phyloP scores from a whole-genome alignment of 2,329 filamentous ascomycete species.

The Neofusicoccum cordaticola region DNA sequence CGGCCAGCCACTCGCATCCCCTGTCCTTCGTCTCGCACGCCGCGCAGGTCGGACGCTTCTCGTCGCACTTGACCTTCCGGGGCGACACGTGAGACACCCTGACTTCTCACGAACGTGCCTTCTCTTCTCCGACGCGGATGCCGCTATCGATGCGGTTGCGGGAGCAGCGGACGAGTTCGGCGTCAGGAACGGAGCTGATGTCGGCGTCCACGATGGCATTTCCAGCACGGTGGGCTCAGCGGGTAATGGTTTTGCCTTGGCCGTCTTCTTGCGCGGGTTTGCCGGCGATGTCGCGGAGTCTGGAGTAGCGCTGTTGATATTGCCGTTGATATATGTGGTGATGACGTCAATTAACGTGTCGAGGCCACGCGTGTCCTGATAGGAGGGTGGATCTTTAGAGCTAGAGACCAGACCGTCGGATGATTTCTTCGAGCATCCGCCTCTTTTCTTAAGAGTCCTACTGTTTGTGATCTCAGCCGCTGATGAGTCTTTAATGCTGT shows the following conservation, averaged over 20 bases:
- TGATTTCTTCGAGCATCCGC: not conserved
- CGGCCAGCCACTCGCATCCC: not conserved
- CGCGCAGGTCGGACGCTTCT: not conserved
- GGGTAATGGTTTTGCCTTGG: not conserved
- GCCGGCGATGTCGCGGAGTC: not conserved
- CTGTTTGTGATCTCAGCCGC: not conserved
- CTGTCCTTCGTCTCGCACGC: not conserved
- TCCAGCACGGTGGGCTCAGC: not conserved
- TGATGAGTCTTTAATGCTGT: too few species aligned
- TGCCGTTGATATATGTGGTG: not conserved
- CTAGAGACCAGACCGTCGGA: too few species aligned
- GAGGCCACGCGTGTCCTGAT: not conserved
- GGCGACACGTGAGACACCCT: not conserved
- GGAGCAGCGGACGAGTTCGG: too few species aligned
- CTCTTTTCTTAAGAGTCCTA: not conserved
- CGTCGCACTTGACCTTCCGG: slow-evolving; percentile 1
- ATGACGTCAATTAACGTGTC: not conserved
- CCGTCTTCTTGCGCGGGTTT: not conserved
- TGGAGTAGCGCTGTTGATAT: not conserved
- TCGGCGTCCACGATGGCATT: not conserved
- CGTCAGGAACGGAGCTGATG: too few species aligned
- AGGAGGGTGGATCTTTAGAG: not conserved
- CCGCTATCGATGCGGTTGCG: not conserved
- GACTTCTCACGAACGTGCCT: not conserved
- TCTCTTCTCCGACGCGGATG: not conserved